These are phyloP conservation scores for Stylonectria norvegica DNA, from an alignment of 2,329 filamentous ascomycete species.

Conservation along the genomic window DNA sequence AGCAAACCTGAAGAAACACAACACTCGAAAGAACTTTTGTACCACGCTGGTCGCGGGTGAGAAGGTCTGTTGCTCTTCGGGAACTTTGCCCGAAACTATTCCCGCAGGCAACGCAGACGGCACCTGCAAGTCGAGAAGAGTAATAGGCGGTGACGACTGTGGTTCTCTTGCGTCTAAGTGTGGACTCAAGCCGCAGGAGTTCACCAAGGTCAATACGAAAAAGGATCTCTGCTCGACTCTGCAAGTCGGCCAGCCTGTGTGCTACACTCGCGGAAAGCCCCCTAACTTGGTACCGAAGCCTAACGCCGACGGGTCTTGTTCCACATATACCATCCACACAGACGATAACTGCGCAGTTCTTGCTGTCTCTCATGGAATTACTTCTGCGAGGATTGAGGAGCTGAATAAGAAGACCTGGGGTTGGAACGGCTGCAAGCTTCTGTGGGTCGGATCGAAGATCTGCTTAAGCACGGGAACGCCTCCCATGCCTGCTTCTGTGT, in stretches of 20 bases:
- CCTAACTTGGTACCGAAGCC: constrained; percentile 36
- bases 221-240: constrained; percentile 29
- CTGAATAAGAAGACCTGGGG: constrained; percentile 36
- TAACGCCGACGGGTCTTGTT: constrained; percentile 29
- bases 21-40: no score
- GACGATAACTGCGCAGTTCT: constrained; percentile 37
- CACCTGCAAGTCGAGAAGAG: constrained; percentile 29
- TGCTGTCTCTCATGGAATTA: constrained; percentile 32
- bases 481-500: constrained; percentile 18
- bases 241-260: constrained; percentile 32
- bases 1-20: no score
- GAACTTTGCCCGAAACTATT: no score
- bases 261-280: constrained; percentile 34
- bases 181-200: constrained; percentile 33
- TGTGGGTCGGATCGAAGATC: constrained; percentile 21
- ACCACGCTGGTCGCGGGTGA: no score
- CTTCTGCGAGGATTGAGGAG: constrained; percentile 31
- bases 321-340: constrained; percentile 21
- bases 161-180: constrained; percentile 34
- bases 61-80: no score
- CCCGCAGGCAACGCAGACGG: no score
- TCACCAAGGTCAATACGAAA: constrained; percentile 33
- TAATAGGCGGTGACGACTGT: constrained; percentile 34
- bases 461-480: constrained; percentile 31
- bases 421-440: constrained; percentile 29